Percentiles rank a stretch among this genome's conserved stretches.
Conservation (phyloP, 2,329 filamentous ascomycete genomes). For the Fusarium neocosmosporiellum region DNA sequence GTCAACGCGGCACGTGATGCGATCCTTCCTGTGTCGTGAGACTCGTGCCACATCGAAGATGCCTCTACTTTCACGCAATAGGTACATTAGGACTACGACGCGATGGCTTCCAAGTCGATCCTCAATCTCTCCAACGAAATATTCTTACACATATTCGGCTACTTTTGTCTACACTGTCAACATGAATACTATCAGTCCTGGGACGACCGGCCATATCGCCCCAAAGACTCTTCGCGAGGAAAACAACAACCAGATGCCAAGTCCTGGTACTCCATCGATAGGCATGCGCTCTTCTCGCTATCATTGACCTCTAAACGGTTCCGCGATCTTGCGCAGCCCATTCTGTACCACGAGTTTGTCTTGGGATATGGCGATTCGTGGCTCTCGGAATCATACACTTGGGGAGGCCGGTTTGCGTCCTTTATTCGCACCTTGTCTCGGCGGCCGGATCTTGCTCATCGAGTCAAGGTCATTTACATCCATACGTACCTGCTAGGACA, state of each 20-base stretch:
- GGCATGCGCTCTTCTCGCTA: conserved; percentile 1
- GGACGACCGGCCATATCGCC: background rate
- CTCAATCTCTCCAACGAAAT: conserved; percentile 7
- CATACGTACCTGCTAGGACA: background rate
- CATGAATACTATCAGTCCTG: background rate
- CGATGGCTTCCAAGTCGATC: background rate
- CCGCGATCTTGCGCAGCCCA: background rate
- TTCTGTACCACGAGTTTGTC: conserved; percentile 16
- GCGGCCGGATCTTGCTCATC: background rate
- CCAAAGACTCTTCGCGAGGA: background rate
- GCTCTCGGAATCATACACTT: background rate
- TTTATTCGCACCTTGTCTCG: conserved; percentile 7
- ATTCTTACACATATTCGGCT: background rate
- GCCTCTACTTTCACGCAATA: background rate
- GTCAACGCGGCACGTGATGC: background rate
- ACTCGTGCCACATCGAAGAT: background rate
- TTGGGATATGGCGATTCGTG: conserved; percentile 11
- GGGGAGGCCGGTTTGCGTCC: background rate
- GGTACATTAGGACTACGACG: background rate
- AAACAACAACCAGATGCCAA: background rate
- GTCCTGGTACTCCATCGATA: conserved; percentile 1
- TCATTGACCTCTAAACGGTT: background rate
- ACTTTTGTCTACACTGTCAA: conserved; percentile 11
- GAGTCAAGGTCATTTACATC: background rate
- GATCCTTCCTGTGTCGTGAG: background rate